phyloP scores from a whole-genome alignment of 1,284 basidiomycete species.

The Neolentinus lepideus region DNA sequence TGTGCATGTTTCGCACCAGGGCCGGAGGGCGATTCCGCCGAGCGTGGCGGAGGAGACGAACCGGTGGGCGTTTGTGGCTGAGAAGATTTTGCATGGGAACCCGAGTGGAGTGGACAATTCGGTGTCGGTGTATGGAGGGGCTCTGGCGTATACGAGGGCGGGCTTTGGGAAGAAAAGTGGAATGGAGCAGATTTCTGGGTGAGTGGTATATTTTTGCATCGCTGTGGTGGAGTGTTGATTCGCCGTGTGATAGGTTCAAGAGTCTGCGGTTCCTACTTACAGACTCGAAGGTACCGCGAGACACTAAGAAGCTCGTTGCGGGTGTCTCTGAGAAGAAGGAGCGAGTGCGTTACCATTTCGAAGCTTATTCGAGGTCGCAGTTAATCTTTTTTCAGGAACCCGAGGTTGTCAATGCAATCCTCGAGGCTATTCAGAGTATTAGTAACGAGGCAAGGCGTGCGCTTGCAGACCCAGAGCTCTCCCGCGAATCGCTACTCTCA shows the following conservation, averaged over 20 bases:
- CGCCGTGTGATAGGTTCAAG: slow-evolving; percentile 61
- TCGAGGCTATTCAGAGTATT: slow-evolving; percentile 77
- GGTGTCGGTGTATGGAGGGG: slow-evolving; percentile 90
- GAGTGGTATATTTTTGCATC: slow-evolving; percentile 23
- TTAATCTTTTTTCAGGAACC: slow-evolving; percentile 54
- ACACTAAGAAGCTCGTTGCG: slow-evolving; percentile 93
- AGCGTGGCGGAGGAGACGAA: slow-evolving; percentile 76
- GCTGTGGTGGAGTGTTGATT: too few relatives aligned
- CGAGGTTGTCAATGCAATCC: slow-evolving; percentile 64
- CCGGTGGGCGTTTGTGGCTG: slow-evolving; percentile 89
- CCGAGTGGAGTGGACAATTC: slow-evolving; percentile 98
- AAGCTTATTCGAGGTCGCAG: slow-evolving; percentile 8
- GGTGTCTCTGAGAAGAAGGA: slow-evolving; percentile 74
- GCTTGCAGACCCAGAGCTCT: slow-evolving; percentile 69
- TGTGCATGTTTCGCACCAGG: slow-evolving; percentile 55
- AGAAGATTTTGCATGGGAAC: slow-evolving; percentile 97
- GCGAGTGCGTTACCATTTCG: slow-evolving; percentile 36
- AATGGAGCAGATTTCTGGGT: slow-evolving; percentile 85
- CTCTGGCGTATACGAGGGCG: slow-evolving; percentile 83
- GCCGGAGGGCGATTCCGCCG: slow-evolving; percentile 54
- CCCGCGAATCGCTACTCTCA: slow-evolving; percentile 53
- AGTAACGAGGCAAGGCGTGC: slow-evolving; percentile 73
- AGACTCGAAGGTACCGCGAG: slow-evolving; percentile 87
- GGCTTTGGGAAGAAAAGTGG: slow-evolving; percentile 71
- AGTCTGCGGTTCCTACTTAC: slow-evolving; percentile 81